phyloP scores from a whole-genome alignment of 331 rosid species.

The Quercus lobata region DNA sequence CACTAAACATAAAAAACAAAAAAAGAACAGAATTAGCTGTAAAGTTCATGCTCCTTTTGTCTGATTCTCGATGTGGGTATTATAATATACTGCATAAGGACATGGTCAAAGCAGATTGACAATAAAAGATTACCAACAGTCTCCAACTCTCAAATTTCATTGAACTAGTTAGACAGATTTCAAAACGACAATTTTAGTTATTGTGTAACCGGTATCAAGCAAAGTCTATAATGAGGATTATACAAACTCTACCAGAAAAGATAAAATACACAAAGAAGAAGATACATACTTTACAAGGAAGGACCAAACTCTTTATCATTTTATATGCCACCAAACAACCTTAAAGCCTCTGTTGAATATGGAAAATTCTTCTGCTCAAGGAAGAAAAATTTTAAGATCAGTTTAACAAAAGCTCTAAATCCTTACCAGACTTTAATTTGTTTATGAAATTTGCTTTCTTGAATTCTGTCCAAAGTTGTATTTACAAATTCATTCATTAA shows the following conservation, averaged over 20 bases:
- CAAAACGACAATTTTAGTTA: neutral
- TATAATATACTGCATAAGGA: neutral
- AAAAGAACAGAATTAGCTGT: neutral
- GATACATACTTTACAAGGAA: slow-evolving; percentile 5
- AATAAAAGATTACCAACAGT: neutral
- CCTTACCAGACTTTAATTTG: neutral
- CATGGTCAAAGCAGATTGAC: neutral
- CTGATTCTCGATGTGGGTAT: neutral
- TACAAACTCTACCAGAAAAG: neutral
- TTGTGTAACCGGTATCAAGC: neutral
- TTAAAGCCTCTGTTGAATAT: neutral
- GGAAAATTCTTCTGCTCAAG: neutral
- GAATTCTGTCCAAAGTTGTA: neutral
- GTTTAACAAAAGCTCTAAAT: neutral
- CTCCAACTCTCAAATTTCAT: neutral
- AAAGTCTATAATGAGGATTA: neutral
- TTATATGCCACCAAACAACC: neutral
- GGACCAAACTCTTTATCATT: slow-evolving; percentile 8
- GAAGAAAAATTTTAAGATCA: neutral
- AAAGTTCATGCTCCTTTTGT: neutral
- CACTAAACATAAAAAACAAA: no score
- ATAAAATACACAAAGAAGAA: neutral
- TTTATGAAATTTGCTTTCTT: neutral
- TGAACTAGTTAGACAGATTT: neutral
- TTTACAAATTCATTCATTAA: no score